Conservation (phyloP, 2,329 filamentous ascomycete species). For the Sordariomycetes sp. region DNA sequence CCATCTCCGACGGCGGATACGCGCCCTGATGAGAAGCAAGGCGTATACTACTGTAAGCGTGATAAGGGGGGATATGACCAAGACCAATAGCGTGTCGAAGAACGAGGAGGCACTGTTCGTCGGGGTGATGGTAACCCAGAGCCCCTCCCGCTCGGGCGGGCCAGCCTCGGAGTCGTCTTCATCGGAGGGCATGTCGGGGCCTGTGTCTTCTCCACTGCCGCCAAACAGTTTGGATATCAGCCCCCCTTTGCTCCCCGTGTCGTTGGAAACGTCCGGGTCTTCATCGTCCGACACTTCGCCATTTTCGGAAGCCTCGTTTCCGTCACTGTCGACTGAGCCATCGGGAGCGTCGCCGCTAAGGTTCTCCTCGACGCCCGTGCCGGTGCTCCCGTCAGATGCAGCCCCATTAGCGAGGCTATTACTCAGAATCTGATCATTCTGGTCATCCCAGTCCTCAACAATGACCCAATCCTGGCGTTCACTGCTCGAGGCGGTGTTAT, state of each 20-base stretch:
- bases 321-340: not conserved
- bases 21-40: constrained; percentile 73
- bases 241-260: constrained; percentile 7
- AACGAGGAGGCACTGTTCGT: constrained; percentile 85
- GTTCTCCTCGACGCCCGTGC: not conserved
- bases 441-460: constrained; percentile 55
- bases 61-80: constrained; percentile 89
- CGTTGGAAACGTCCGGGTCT: not conserved
- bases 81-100: constrained; percentile 88
- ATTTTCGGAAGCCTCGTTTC: not conserved
- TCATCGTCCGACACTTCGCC: not conserved
- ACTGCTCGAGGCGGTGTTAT: constrained; percentile 58
- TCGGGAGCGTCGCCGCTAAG: not conserved
- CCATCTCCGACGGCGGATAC: constrained; percentile 84
- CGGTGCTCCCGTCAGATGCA: not conserved
- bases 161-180: constrained; percentile 16
- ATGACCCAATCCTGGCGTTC: constrained; percentile 61
- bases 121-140: constrained; percentile 95
- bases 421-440: constrained; percentile 31
- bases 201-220: constrained; percentile 22
- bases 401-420: constrained; percentile 18
- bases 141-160: constrained; percentile 53
- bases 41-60: constrained; percentile 90
- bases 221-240: constrained; percentile 41
- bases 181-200: constrained; percentile 9